Evolutionary conservation across 2,329 filamentous ascomycete genomes (phyloP), one percentile per base, ranked within the genome.

Genomic region (Arthroderma sp.): DNA sequence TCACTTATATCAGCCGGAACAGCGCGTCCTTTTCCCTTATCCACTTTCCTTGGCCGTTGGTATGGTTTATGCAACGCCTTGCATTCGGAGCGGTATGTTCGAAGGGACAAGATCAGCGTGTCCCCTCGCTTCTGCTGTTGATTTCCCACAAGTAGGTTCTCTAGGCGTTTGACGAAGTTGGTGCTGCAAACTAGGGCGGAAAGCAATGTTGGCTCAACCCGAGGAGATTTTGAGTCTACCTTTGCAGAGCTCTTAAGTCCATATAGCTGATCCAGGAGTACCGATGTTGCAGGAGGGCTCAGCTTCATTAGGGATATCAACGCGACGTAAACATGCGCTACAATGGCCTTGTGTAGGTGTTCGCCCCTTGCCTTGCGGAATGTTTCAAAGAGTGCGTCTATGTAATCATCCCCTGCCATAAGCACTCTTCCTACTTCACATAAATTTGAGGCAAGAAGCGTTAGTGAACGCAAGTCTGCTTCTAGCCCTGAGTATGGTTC

Each of bases 241-340:
- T 88, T 84, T 4, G 87, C 85, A 21, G 82, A 82, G 2, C 79
- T 77, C 65, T 90, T 91, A 31, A 96, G 75, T 9, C 82, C 82
- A 70, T 93, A 96, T 3, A 96, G 76, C 65, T 91, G 85, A 68
- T 97, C 91, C 8, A 87, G 81, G 15, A 96, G 73, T 61, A 88
- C 78, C 8, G 89, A 87, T 64, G 85, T 79, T 59, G 87, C 90
- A 4, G 86, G 82, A 17, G 81, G 80, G 1, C 81, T 74, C 1
- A 79, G 79, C 61, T 86, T 83, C 2, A 87, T 78, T 35, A 95
- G 74, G 0, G 87, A 85, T 2, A 83, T 73, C 0, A 96, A 75
- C 39, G 86, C 86, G 2, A 95, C 76, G 66, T 93, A 96, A 11
- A 82, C 75, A 2, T 86, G 85, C 1, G 86, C 82, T 51, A 91